A percentile compares a stretch with the other conserved stretches of the same genome.
These are phyloP conservation scores for Quercus rubra DNA, from an alignment of 306 rosid genomes.

Conservation along the genomic window DNA sequence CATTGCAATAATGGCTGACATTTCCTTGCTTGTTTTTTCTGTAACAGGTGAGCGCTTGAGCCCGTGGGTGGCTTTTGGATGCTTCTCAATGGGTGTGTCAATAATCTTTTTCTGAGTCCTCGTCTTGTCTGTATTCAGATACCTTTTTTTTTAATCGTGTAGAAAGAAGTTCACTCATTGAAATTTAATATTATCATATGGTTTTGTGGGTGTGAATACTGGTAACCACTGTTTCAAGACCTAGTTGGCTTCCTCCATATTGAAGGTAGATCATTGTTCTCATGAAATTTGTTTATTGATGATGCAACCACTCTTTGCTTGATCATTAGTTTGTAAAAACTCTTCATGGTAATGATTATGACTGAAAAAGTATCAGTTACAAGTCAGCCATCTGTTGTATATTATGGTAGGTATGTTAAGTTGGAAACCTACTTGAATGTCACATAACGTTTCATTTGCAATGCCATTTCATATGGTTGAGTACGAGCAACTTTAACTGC, in stretches of 20 bases:
- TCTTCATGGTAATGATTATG: not conserved
- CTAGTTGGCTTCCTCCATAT: not conserved
- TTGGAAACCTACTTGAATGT: not conserved
- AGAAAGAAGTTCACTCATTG: not conserved
- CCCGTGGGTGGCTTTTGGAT: slow-evolving; percentile 61
- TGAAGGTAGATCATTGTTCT: not conserved
- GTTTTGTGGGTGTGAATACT: not conserved
- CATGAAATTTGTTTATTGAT: not conserved
- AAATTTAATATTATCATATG: not conserved
- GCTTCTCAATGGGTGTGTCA: slow-evolving; percentile 62
- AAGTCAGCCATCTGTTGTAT: not conserved
- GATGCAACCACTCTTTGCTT: not conserved
- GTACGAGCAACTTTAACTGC: not conserved
- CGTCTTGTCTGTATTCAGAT: not conserved
- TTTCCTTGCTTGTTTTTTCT: slow-evolving; percentile 24
- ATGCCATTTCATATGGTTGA: not conserved
- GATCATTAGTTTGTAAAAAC: slow-evolving; percentile 3
- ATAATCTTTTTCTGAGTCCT: slow-evolving; percentile 50
- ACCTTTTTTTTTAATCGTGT: not conserved
- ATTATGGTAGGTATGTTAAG: not conserved
- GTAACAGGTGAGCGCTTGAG: slow-evolving; percentile 68
- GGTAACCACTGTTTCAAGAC: not conserved
- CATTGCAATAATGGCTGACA: not conserved
- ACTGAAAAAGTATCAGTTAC: not conserved
- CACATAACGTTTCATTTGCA: not conserved